phyloP scores from a whole-genome alignment of 257 asterid genomes.

The Forsythia viridissima region DNA sequence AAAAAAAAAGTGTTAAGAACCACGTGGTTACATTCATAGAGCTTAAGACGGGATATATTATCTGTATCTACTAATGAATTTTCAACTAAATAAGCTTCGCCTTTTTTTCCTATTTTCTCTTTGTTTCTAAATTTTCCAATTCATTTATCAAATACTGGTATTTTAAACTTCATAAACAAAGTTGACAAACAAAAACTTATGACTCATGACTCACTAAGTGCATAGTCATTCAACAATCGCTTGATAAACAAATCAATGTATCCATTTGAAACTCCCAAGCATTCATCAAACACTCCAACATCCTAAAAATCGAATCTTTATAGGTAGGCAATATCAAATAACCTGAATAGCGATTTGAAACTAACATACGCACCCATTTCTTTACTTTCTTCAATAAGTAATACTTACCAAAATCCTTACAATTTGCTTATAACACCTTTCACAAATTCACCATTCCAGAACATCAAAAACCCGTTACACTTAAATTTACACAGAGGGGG shows the following conservation, averaged over 20 bases:
- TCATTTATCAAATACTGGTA: slow-evolving; percentile 13
- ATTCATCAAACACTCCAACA: neutral
- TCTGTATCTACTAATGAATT: neutral
- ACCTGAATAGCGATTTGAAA: neutral
- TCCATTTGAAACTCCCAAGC: neutral
- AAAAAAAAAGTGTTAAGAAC: neutral
- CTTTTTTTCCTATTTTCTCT: neutral
- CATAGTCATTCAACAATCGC: neutral
- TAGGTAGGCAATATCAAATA: neutral
- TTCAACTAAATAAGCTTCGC: neutral
- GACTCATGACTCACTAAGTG: neutral
- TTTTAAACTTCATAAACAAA: slow-evolving; percentile 1
- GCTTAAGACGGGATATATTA: neutral
- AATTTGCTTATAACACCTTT: neutral
- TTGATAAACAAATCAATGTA: neutral
- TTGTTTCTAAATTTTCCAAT: neutral
- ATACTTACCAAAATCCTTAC: neutral
- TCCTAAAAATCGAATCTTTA: neutral
- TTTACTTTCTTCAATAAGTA: slow-evolving; percentile 6
- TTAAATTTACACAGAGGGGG: neutral
- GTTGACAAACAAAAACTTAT: neutral
- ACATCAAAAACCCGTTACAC: neutral
- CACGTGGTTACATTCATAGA: neutral
- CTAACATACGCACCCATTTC: slow-evolving; percentile 11
- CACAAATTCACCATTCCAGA: neutral